A percentile compares a stretch with the other conserved stretches of the same genome.
Conservation (phyloP, 1,284 basidiomycete species). For the Ceratobasidium sp. region DNA sequence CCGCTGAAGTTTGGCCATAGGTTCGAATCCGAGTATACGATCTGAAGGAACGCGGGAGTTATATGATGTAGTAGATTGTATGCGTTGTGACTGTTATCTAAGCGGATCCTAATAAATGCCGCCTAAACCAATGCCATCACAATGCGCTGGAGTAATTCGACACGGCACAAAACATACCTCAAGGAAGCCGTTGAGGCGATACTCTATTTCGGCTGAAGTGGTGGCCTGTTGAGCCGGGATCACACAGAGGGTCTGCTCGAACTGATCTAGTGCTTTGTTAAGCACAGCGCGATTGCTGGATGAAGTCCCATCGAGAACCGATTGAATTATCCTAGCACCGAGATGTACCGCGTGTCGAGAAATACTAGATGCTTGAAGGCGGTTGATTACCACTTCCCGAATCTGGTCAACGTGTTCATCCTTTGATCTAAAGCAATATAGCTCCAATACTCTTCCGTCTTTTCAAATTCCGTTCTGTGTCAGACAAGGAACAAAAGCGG, state of each 20-base stretch:
- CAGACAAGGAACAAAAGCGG: not conserved
- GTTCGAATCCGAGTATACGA: slow-evolving; percentile 4
- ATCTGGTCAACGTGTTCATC: not conserved
- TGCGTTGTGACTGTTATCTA: not conserved
- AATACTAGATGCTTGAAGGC: slow-evolving; percentile 2
- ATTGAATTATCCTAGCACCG: not conserved
- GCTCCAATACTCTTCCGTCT: not conserved
- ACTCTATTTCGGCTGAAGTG: not conserved
- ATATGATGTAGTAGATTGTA: not conserved
- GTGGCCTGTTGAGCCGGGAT: not conserved
- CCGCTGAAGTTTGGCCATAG: not conserved
- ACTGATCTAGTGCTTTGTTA: not conserved
- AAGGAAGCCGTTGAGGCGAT: not conserved
- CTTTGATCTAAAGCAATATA: not conserved
- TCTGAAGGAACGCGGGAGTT: not conserved
- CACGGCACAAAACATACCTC: not conserved
- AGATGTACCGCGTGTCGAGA: slow-evolving; percentile 5
- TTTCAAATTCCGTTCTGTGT: not conserved
- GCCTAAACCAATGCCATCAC: not conserved
- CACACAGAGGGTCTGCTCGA: not conserved
- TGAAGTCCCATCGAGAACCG: not conserved
- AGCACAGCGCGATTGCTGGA: not conserved
- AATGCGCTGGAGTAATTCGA: not conserved
- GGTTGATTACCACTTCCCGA: not conserved
- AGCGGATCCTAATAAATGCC: not conserved